Conservation (phyloP, 208 protist genomes). For the Trypanosoma cruzi region DNA sequence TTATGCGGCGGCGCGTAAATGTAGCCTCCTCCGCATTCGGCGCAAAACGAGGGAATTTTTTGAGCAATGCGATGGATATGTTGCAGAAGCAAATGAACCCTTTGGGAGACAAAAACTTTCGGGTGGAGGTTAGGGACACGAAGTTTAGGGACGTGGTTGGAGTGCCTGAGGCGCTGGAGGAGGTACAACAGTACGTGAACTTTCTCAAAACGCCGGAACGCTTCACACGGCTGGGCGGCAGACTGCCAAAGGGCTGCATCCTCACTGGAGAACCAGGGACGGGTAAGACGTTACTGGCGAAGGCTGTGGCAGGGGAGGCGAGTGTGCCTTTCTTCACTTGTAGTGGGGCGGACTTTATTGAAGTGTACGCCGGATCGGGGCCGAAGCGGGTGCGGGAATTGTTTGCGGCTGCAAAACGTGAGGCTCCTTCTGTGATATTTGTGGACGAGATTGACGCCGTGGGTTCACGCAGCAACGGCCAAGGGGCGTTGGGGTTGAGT, state of each 20-base stretch:
- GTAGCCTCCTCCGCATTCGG: conserved; percentile 28
- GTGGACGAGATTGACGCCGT: conserved; percentile 99
- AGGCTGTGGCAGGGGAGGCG: conserved; percentile 91
- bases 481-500: conserved; percentile 70
- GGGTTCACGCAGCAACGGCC: conserved; percentile 78
- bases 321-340: conserved; percentile 96
- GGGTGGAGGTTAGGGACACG: conserved; percentile 73
- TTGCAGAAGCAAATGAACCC: conserved; percentile 81
- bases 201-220: conserved; percentile 94
- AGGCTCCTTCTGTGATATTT: conserved; percentile 97
- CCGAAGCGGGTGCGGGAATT: conserved; percentile 95
- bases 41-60: conserved; percentile 37
- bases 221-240: conserved; percentile 94
- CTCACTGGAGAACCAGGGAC: conserved; percentile 96
- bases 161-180: conserved; percentile 94
- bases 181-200: conserved; percentile 96
- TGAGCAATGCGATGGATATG: conserved; percentile 47
- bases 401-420: conserved; percentile 91
- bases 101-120: conserved; percentile 68
- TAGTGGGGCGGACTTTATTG: conserved; percentile 96
- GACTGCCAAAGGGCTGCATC: conserved; percentile 96
- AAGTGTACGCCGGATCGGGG: conserved; percentile 97
- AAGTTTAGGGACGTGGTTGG: conserved; percentile 89
- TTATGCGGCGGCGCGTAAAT: conserved; percentile 45
- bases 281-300: conserved; percentile 96